Evolutionary conservation across 352 stramenopile species (phyloP).

Genomic region (Elongisporangium senticosum): DNA sequence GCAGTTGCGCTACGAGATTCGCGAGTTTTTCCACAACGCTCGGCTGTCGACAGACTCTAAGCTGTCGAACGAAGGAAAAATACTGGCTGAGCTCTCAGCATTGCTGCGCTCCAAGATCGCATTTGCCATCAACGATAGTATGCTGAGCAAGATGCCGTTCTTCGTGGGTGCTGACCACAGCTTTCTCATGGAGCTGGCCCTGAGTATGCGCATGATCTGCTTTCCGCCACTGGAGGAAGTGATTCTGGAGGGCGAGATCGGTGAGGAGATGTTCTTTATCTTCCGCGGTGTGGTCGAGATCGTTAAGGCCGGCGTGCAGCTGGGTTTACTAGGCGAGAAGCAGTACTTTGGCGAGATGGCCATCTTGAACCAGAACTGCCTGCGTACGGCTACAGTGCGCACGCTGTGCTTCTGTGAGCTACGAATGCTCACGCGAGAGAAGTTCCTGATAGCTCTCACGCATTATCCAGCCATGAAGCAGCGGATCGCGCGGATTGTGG

Average conservation of each 20-base stretch:
- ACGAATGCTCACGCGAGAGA: constrained; percentile 73
- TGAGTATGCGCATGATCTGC: constrained; percentile 82
- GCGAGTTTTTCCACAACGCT: constrained; percentile 80
- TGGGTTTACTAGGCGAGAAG: constrained; percentile 66
- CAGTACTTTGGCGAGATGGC: constrained; percentile 86
- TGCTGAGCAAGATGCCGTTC: constrained; percentile 80
- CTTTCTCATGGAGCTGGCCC: constrained; percentile 75
- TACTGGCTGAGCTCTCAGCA: constrained; percentile 62
- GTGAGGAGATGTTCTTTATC: constrained; percentile 86
- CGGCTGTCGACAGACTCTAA: constrained; percentile 68
- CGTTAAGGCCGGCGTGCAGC: constrained; percentile 45
- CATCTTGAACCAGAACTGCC: constrained; percentile 71
- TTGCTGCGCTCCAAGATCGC: constrained; percentile 74
- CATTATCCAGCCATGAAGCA: constrained; percentile 76
- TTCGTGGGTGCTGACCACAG: constrained; percentile 73
- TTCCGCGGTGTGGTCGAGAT: constrained; percentile 76
- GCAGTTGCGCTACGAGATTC: constrained; percentile 71
- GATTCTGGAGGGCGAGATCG: constrained; percentile 75
- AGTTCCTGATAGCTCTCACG: constrained; percentile 68
- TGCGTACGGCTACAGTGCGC: constrained; percentile 61
- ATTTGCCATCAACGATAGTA: constrained; percentile 76
- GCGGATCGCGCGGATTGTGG: constrained; percentile 71
- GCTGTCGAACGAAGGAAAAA: constrained; percentile 63
- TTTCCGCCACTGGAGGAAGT: constrained; percentile 74
- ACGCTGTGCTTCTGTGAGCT: constrained; percentile 79